Evolutionary conservation across 495 filamentous ascomycete species (phyloP).

Genomic region (Rhizodiscina lignyota): DNA sequence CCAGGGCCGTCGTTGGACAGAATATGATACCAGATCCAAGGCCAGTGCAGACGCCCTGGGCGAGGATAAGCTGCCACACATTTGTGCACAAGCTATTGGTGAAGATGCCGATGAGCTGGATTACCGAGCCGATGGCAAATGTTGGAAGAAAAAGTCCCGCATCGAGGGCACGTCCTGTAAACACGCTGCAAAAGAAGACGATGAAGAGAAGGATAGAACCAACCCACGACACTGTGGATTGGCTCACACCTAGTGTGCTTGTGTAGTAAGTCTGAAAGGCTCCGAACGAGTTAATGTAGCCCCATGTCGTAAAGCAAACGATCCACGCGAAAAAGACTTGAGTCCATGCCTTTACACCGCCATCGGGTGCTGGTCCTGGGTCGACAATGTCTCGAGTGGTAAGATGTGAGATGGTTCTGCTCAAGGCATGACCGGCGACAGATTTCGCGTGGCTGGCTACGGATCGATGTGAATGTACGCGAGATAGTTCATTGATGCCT

Average conservation of each 20-base stretch:
- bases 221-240: conserved; percentile 23
- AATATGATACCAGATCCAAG: conserved; percentile 60
- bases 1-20: conserved; percentile 45
- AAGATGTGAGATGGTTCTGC: no score
- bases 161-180: conserved; percentile 18
- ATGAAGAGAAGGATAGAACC: conserved; percentile 19
- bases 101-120: conserved; percentile 53
- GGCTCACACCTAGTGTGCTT: conserved; percentile 5
- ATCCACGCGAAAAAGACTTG: conserved; percentile 44
- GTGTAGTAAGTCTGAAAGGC: conserved; percentile 21
- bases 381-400: no score
- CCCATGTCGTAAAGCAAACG: conserved; percentile 49
- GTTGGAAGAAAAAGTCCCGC: conserved; percentile 15
- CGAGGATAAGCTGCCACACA: conserved; percentile 57
- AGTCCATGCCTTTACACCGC: conserved; percentile 45
- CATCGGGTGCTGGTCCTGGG: conserved; percentile 40
- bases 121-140: conserved; percentile 26
- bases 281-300: conserved; percentile 18
- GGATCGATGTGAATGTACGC: no score
- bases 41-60: conserved; percentile 61
- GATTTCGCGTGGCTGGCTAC: no score
- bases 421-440: no score
- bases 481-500: no score
- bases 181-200: conserved; percentile 15
- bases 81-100: no score